A percentile compares a stretch with the other conserved stretches of the same genome.
These are phyloP conservation scores for Zygoascus bituminiphila DNA, from an alignment of 805 yeast species.

Conservation along the genomic window DNA sequence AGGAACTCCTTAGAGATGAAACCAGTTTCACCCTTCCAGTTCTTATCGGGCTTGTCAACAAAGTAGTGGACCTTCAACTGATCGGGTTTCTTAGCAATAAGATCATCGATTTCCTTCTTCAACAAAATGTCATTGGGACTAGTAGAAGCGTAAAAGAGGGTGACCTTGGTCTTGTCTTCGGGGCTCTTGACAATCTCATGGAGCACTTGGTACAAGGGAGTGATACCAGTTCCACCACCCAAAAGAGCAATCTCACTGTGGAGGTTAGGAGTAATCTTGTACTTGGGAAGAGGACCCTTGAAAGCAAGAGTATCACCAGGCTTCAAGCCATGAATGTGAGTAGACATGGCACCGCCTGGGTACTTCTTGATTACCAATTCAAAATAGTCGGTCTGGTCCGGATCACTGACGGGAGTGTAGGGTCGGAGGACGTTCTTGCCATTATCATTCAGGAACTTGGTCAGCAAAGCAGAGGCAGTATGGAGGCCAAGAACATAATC, in stretches of 20 bases:
- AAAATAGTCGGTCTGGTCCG: conserved; percentile 60
- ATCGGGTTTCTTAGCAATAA: conserved; percentile 61
- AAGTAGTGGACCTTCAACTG: conserved; percentile 74
- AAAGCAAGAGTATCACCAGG: conserved; percentile 75
- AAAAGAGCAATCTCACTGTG: conserved; percentile 71
- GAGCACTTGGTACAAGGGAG: conserved; percentile 86
- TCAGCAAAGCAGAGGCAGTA: conserved; percentile 70
- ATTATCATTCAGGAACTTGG: conserved; percentile 69
- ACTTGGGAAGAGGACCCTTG: conserved; percentile 90
- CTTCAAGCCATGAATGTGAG: conserved; percentile 61
- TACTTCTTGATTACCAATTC: conserved; percentile 80
- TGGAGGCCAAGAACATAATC: conserved; percentile 69
- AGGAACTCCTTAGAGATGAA: conserved; percentile 71
- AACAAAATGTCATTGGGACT: conserved; percentile 74
- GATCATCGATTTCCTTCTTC: conserved; percentile 63
- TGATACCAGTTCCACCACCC: conserved; percentile 97
- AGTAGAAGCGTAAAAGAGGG: conserved; percentile 72
- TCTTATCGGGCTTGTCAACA: conserved; percentile 51
- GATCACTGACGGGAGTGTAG: conserved; percentile 73
- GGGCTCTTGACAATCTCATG: conserved; percentile 72
- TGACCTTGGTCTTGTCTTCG: conserved; percentile 79
- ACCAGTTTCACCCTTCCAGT: conserved; percentile 57
- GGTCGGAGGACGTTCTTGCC: conserved; percentile 81
- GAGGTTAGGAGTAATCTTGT: conserved; percentile 83
- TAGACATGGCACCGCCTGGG: conserved; percentile 75